These are phyloP conservation scores for Crucibulum cyathiforme DNA, from an alignment of 1,284 basidiomycete genomes.

Conservation along the genomic window DNA sequence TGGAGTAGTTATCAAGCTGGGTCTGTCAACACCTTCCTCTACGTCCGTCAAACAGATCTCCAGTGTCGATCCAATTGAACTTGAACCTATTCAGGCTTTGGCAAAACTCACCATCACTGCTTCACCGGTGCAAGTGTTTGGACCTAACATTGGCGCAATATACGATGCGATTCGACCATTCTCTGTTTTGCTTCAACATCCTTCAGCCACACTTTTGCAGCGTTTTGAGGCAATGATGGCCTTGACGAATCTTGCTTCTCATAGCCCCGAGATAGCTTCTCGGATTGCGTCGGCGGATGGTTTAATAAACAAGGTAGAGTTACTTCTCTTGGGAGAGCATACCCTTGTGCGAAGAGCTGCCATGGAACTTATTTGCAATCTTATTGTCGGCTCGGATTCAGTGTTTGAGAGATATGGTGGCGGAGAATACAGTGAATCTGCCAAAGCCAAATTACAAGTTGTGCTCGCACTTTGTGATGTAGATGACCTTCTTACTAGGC, in stretches of 20 bases:
- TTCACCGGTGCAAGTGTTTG: slow-evolving; percentile 89
- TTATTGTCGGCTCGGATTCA: slow-evolving; percentile 77
- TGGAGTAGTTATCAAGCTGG: slow-evolving; percentile 63
- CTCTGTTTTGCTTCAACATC: slow-evolving; percentile 71
- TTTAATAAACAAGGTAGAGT: slow-evolving; percentile 74
- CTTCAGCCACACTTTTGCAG: slow-evolving; percentile 77
- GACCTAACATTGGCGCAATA: slow-evolving; percentile 77
- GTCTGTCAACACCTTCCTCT: slow-evolving; percentile 29
- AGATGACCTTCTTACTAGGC: slow-evolving; percentile 80
- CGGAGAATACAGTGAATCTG: slow-evolving; percentile 40
- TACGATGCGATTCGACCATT: slow-evolving; percentile 84
- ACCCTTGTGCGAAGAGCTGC: slow-evolving; percentile 84
- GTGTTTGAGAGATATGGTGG: slow-evolving; percentile 77
- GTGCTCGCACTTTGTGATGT: slow-evolving; percentile 86
- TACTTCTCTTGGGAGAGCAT: slow-evolving; percentile 87
- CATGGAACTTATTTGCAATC: slow-evolving; percentile 93
- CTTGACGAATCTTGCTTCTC: slow-evolving; percentile 92
- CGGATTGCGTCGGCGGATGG: slow-evolving; percentile 68
- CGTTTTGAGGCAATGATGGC: slow-evolving; percentile 95
- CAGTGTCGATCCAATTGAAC: slow-evolving; percentile 51
- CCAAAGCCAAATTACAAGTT: slow-evolving; percentile 76
- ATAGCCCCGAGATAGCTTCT: slow-evolving; percentile 67
- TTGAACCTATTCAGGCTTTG: slow-evolving; percentile 85
- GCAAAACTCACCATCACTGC: slow-evolving; percentile 94
- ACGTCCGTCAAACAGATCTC: slow-evolving; percentile 27